Base-by-base conservation (phyloP, 2,329 filamentous ascomycete genomes). In the Monilinia vaccinii-corymbosi region DNA sequence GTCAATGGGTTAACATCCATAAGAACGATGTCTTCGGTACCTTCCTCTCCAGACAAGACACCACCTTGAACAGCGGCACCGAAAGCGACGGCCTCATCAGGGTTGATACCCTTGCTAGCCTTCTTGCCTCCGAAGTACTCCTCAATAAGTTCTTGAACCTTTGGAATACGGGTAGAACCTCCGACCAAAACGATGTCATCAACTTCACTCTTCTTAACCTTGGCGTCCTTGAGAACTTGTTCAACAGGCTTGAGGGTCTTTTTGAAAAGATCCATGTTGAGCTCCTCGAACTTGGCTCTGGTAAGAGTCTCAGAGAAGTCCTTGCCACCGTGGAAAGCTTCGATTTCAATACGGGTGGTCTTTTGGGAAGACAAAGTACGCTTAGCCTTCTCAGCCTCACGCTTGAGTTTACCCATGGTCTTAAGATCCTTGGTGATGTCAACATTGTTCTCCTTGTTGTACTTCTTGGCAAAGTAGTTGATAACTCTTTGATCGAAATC, bases 381-480 rank as follows among this genome's bases (percentile, higher is more conserved):
- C 89, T 99, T 99, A 79, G 94, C 94, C 86, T 97, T 97, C 79
- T 99, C 94, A 70, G 94, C 93, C 78, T 97, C 94, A 71, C 94
- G 92, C 90, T 97, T 97, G 71, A 99, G 85, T 82, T 97, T 99
- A 80, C 92, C 91, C 92, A 97, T 97, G 68, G 93, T 88, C 89
- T 97, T 97, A 67, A 87, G 79, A 74, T 97, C 91, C 82, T 95
- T 95, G 79, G 86, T 89, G 74, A 97, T 84, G 70, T 99, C 91
- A 68, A 95, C 91, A 70, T 77, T 79, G 82, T 97, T 84, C 84
- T 97, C 94, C 88, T 97, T 97, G 87, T 97, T 97, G 86, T 96
- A 97, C 71, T 83, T 81, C 88, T 97, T 97, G 81, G 88, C 87
- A 74, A 97, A 91, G 85, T 93, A 83, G 82, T 89, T 91, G 81